Evolutionary conservation across 2,329 filamentous ascomycete genomes (phyloP).

Genomic region (Fusarium sulawesiense): DNA sequence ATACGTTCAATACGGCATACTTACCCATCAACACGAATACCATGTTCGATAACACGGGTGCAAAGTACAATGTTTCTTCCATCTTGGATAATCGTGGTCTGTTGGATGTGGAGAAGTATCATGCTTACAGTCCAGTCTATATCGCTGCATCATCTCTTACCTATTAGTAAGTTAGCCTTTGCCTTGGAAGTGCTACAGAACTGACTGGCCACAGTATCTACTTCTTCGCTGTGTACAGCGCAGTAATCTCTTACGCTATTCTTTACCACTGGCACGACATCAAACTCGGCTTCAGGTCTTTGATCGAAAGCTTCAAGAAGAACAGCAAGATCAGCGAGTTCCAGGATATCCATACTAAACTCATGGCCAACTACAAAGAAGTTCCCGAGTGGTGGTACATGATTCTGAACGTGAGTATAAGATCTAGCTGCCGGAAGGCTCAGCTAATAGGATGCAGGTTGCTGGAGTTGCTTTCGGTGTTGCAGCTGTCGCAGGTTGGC

Average conservation of each 20-base stretch:
- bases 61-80: conserved; percentile 53
- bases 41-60: conserved; percentile 59
- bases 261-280: conserved; percentile 52
- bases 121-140: conserved; percentile 51
- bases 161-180: conserved; percentile 12
- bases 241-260: conserved; percentile 52
- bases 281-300: conserved; percentile 47
- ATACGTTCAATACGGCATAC: conserved; percentile 58
- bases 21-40: conserved; percentile 61
- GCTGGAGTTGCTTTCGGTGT: conserved; percentile 52
- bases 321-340: conserved; percentile 35
- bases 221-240: conserved; percentile 47
- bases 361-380: conserved; percentile 59
- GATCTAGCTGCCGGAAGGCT: fast-evolving
- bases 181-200: fast-evolving
- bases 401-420: conserved; percentile 30
- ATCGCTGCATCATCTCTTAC: conserved; percentile 40
- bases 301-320: conserved; percentile 31
- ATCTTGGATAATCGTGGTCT: conserved; percentile 56
- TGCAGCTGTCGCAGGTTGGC: conserved; percentile 52
- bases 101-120: conserved; percentile 52
- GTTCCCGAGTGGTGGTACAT: conserved; percentile 62
- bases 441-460: conserved; percentile 8
- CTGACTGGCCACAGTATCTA: conserved; percentile 11
- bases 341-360: conserved; percentile 56